phyloP scores from a whole-genome alignment of 2,329 filamentous ascomycete genomes.

The Colletotrichum horii region DNA sequence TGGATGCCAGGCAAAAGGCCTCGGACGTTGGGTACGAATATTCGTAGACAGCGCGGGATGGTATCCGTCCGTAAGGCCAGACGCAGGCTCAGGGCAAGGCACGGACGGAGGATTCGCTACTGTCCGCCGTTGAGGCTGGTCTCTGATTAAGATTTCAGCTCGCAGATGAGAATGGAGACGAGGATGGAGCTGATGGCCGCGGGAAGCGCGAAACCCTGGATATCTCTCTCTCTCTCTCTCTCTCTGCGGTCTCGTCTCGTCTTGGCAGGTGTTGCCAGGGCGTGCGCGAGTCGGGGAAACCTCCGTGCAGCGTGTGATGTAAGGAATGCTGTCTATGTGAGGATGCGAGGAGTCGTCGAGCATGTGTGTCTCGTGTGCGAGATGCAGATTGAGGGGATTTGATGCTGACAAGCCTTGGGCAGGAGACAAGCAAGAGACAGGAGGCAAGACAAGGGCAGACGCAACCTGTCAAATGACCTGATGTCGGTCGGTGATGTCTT shows the following conservation, averaged over 20 bases:
- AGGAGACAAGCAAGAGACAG: background rate
- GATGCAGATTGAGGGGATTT: background rate
- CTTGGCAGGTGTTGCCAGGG: background rate
- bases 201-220: background rate
- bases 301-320: background rate
- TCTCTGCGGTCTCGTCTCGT: background rate
- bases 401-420: background rate
- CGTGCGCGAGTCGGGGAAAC: background rate
- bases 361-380: background rate
- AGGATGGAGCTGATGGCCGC: background rate
- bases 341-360: background rate
- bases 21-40: background rate
- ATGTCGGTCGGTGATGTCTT: conserved; percentile 2
- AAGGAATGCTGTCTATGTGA: background rate
- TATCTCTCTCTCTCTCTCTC: background rate
- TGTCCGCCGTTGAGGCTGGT: background rate
- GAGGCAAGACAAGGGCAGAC: conserved; percentile 8
- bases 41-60: no score
- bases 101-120: background rate
- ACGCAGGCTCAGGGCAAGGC: background rate
- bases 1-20: background rate
- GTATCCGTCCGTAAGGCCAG: background rate
- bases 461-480: conserved; percentile 17
- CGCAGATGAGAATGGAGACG: background rate
- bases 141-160: background rate